Percentiles rank a stretch among this genome's conserved stretches.
These are phyloP conservation scores for Lachnellula suecica DNA, from an alignment of 2,329 filamentous ascomycete genomes.

Conservation along the genomic window DNA sequence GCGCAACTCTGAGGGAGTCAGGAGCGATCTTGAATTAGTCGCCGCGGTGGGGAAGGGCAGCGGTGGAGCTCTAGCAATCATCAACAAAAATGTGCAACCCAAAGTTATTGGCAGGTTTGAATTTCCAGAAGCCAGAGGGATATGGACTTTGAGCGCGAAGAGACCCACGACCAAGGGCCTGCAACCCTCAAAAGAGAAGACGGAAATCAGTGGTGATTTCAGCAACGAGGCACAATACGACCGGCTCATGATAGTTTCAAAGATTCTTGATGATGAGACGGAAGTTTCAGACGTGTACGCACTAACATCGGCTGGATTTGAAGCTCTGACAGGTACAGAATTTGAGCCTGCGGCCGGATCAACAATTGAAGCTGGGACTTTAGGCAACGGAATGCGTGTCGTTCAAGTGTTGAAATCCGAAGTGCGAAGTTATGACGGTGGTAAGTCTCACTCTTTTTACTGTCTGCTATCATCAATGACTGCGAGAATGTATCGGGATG, in stretches of 20 bases:
- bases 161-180: slow-evolving; percentile 64
- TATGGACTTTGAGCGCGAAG: slow-evolving; percentile 79
- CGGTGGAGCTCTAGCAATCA: slow-evolving; percentile 68
- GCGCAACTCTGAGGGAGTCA: slow-evolving; percentile 45
- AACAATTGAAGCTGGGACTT: slow-evolving; percentile 80
- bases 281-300: slow-evolving; percentile 79
- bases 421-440: slow-evolving; percentile 85
- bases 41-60: slow-evolving; percentile 63
- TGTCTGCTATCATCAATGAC: background rate
- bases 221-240: slow-evolving; percentile 65
- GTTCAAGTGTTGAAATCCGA: slow-evolving; percentile 87
- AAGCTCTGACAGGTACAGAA: slow-evolving; percentile 77
- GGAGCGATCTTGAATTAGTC: slow-evolving; percentile 58
- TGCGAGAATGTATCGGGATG: slow-evolving; percentile 5
- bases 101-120: slow-evolving; percentile 68
- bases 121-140: slow-evolving; percentile 69
- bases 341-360: slow-evolving; percentile 88
- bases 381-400: slow-evolving; percentile 78
- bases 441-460: slow-evolving; percentile 50
- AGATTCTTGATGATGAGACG: slow-evolving; percentile 59
- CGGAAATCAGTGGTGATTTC: slow-evolving; percentile 49
- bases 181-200: slow-evolving; percentile 45
- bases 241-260: slow-evolving; percentile 81
- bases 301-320: slow-evolving; percentile 70
- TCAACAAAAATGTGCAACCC: slow-evolving; percentile 78